Evolutionary conservation across 768 basidiomycete genomes (phyloP).

Genomic region (Paxillus involutus): DNA sequence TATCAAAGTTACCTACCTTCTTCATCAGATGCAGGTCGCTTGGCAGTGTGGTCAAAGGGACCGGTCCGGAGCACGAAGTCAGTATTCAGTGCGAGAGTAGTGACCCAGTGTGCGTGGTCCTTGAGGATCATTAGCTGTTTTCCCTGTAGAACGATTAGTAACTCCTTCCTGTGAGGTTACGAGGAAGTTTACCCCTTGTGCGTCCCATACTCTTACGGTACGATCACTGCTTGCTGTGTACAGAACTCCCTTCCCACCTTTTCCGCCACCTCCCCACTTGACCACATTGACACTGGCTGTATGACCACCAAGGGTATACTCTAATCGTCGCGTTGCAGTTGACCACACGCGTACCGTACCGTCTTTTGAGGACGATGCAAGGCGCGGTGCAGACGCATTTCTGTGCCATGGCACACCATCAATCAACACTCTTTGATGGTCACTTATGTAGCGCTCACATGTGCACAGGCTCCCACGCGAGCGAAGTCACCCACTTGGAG

Average conservation of each 20-base stretch:
- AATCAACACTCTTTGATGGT: constrained; percentile 3
- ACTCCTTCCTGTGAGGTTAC: neutral
- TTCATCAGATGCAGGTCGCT: constrained; percentile 74
- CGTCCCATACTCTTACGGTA: constrained; percentile 94
- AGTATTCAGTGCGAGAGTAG: constrained; percentile 91
- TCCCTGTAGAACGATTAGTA: constrained; percentile 51
- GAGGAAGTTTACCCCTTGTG: constrained; percentile 56
- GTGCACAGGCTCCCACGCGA: constrained; percentile 96
- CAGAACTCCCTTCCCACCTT: constrained; percentile 62
- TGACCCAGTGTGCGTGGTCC: constrained; percentile 99
- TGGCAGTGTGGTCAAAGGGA: constrained; percentile 87
- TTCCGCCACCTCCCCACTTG: constrained; percentile 90
- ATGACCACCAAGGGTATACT: constrained; percentile 90
- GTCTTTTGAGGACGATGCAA: constrained; percentile 96
- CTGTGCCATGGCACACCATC: constrained; percentile 36
- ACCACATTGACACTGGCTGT: constrained; percentile 94
- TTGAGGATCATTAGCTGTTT: constrained; percentile 81
- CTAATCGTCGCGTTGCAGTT: constrained; percentile 62
- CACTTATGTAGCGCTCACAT: constrained; percentile 50
- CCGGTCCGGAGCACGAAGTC: constrained; percentile 95
- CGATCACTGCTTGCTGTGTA: constrained; percentile 96
- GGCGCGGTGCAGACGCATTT: constrained; percentile 73
- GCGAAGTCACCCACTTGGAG: constrained; percentile 92
- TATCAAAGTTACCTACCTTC: constrained; percentile 58
- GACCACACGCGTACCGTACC: constrained; percentile 96